Evolutionary conservation across 331 rosid genomes (phyloP).

Genomic region (Stylosanthes scabra): DNA sequence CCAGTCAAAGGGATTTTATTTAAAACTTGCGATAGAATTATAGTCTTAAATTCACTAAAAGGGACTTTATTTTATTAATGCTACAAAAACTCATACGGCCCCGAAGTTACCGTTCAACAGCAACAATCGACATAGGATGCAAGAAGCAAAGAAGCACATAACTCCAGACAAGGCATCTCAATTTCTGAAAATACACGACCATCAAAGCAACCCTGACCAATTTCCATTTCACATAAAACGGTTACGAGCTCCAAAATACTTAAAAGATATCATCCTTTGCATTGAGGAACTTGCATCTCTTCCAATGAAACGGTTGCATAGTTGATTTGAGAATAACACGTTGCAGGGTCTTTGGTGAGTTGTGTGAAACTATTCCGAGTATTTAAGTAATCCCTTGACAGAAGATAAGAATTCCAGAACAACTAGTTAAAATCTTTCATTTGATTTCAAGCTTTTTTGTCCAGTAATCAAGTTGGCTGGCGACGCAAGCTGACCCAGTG

Average conservation of each 20-base stretch:
- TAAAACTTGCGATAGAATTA: too few relatives aligned
- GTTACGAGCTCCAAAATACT: neutral
- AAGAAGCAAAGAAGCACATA: constrained; percentile 13
- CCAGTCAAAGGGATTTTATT: neutral
- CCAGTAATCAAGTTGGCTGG: constrained; percentile 76
- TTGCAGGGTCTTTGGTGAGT: constrained; percentile 1
- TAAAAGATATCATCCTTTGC: neutral
- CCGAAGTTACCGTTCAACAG: constrained; percentile 24
- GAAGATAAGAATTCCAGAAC: constrained; percentile 9
- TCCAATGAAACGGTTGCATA: neutral
- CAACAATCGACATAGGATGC: neutral
- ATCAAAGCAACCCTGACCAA: neutral
- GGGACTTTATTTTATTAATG: constrained; percentile 5
- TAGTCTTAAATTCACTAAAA: too few relatives aligned
- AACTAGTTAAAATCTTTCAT: constrained; percentile 23
- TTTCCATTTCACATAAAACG: neutral
- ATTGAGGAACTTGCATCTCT: neutral
- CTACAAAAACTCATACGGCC: neutral
- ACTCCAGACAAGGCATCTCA: constrained; percentile 10
- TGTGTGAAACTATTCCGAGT: neutral
- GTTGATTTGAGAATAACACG: constrained; percentile 6
- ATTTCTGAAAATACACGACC: constrained; percentile 14
- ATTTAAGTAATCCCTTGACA: neutral
- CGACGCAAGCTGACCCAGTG: constrained; percentile 86
- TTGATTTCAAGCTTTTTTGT: constrained; percentile 57